Base-by-base conservation (phyloP, 768 basidiomycete genomes). In the Cystoderma amianthinum region DNA sequence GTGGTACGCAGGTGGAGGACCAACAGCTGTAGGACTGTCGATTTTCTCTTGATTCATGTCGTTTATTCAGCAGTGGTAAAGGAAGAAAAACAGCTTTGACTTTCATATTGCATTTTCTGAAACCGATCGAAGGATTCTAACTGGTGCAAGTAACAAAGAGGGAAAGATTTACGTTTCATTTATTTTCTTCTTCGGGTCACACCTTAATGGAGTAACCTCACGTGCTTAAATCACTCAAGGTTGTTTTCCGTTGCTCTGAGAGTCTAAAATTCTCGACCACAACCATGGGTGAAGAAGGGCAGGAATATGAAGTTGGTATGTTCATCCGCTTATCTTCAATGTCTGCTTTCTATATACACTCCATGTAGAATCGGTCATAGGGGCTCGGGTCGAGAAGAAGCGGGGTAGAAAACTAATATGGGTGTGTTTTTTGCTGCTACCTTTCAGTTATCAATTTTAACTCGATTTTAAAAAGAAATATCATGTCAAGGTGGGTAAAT, bases 271-370 rank as follows among this genome's bases (percentile, higher is more conserved):
- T 30, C 28, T 30, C 10, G 10, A 30, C 28, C 10, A 30, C 28
- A 30, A 30, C n/a, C 40, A 61, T 56, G 49, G 58, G 53, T 50
- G 63, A 62, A 49, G 65, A 61, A 33, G 67, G 68, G 42, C 65
- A 61, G 41, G 78, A 81, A 52, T 85, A 81, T 54, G 79, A 80
- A 75, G 80, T 85, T 45, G 82, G 82, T 80, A 43, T 62, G 80
- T 63, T 11, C 39, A 23, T 2, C 15, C 32, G 37, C 13, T 24
- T 36, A 5, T 2, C 24, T 46, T 17, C 28, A 16, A 10, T 47
- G 1, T 7, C 41, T 0, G 5, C 37, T 7, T 38, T 42, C 51
- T 44, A 41, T 15, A 41, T 17, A 35, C 35, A 12, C 5, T 43
- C 3, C 22, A 21, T 46, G 3, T 44, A 83, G 81, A 83, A 54